Evolutionary conservation across 2,329 filamentous ascomycete species (phyloP).

Genomic region (Aureobasidium sp.): DNA sequence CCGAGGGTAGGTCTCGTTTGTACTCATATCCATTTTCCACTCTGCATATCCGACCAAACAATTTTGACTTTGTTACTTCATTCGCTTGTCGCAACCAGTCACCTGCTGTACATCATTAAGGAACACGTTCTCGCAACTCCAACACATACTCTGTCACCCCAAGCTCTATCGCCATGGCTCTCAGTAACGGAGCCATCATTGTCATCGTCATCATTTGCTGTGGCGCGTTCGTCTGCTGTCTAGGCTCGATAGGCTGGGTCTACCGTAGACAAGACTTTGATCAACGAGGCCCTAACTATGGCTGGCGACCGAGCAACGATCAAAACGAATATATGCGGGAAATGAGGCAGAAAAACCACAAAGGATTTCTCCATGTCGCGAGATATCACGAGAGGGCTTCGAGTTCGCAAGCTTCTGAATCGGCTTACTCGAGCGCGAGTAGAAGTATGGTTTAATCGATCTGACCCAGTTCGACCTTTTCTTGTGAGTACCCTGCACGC

Average conservation of each 20-base stretch:
- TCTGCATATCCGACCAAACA: background rate
- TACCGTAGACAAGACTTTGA: background rate
- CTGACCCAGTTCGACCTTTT: background rate
- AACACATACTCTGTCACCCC: background rate
- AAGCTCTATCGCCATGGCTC: background rate
- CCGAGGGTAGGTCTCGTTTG: background rate
- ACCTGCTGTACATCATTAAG: background rate
- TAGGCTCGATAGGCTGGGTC: background rate
- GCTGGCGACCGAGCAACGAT: conserved; percentile 4
- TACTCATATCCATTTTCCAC: background rate
- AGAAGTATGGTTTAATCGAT: background rate
- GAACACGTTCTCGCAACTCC: too few relatives aligned
- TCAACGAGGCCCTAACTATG: background rate
- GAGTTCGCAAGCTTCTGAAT: background rate
- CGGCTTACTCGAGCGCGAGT: background rate
- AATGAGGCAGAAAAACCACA: background rate
- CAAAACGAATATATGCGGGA: conserved; percentile 13
- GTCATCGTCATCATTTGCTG: conserved; percentile 11
- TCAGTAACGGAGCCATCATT: background rate
- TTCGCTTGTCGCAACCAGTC: background rate
- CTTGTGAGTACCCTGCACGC: background rate
- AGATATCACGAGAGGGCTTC: background rate
- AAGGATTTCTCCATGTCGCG: conserved; percentile 1
- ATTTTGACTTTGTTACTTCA: background rate
- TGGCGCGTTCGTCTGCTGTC: background rate